Base-by-base conservation (phyloP, 352 stramenopile genomes). In the Phytopythium vexans region DNA sequence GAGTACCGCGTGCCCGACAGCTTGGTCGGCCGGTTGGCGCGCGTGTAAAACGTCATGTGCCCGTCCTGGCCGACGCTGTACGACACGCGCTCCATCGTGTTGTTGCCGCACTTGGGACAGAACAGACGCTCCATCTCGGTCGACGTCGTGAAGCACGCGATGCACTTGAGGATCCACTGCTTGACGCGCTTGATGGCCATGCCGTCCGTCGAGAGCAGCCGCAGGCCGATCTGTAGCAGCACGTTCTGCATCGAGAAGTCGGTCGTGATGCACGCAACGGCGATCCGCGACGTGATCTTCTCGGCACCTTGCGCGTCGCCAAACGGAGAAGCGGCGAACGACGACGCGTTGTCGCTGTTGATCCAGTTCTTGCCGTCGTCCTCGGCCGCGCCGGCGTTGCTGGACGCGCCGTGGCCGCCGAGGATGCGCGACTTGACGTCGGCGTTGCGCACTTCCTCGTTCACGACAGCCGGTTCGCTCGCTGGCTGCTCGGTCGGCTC, bases 121-220 rank as follows among this genome's bases (percentile, higher is more conserved):
- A 99, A 99, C 46, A 99, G 66, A 27, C 92, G 79, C 37, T 85
- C 76, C 82, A 97, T 92, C 60, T 98, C 89, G 2, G 74, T 94
- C 58, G 78, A 97, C 67, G 66, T 98, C 48, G 94, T 96, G 70
- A 98, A 99, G 66, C 97, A 99, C 27, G 96, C 95, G 35, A 94
- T 87, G 60, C 97, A 99, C 46, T 97, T 94, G 33, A 98, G 85
- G 21, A 99, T 97, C 94, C 96, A 99, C 56, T 97, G 82, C 70
- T 94, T 92, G 21, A 95, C 83, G 34, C 86, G 83, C 66, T 88
- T 87, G 58, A 95, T 93, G 40, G 88, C 63, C 85, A 93, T 92
- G 43, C 85, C 85, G 8, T 95, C 85, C 0, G 75, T 83, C 11
- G 81, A 92, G 15, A 95, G 54, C 40, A 93, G 73, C 15, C 81